Evolutionary conservation across 768 basidiomycete species (phyloP).

Genomic region (Boletus rubroflammeus): DNA sequence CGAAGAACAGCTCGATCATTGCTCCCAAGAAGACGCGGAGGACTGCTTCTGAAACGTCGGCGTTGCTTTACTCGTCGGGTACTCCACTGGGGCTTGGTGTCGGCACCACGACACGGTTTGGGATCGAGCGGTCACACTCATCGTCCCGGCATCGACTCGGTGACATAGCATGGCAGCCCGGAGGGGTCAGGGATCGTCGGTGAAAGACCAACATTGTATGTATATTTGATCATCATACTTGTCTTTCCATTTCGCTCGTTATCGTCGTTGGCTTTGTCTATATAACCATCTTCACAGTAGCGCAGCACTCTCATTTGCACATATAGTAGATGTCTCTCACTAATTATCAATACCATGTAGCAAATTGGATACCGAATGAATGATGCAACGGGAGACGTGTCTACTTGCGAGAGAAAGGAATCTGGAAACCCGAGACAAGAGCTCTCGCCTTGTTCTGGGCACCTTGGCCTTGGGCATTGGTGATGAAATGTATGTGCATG

Average conservation of each 20-base stretch:
- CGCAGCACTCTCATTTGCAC: slow-evolving; percentile 31
- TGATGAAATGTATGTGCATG: slow-evolving; percentile 93
- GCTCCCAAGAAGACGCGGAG: slow-evolving; percentile 66
- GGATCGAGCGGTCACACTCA: slow-evolving; percentile 35
- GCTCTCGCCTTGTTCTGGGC: slow-evolving; percentile 88
- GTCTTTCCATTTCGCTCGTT: slow-evolving; percentile 18
- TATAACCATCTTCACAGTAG: slow-evolving; percentile 16
- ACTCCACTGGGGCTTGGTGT: slow-evolving; percentile 15
- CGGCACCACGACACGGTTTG: slow-evolving; percentile 25
- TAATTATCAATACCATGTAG: slow-evolving; percentile 26
- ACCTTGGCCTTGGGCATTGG: slow-evolving; percentile 81
- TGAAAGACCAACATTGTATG: slow-evolving; percentile 12
- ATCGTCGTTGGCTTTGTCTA: slow-evolving; percentile 12
- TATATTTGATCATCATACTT: slow-evolving; percentile 6
- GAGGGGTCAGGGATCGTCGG: slow-evolving; percentile 15
- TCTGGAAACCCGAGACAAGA: slow-evolving; percentile 85
- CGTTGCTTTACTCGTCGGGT: slow-evolving; percentile 26
- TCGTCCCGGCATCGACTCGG: slow-evolving; percentile 52
- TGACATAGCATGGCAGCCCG: slow-evolving; percentile 59
- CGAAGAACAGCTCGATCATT: slow-evolving; percentile 38
- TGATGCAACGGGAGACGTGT: background rate
- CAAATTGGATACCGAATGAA: background rate
- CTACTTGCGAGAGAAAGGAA: slow-evolving; percentile 69
- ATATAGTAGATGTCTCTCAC: slow-evolving; percentile 19
- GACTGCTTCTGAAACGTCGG: slow-evolving; percentile 66